Evolutionary conservation across 495 filamentous ascomycete species (phyloP).

Genomic region (Penicillium ucsense): DNA sequence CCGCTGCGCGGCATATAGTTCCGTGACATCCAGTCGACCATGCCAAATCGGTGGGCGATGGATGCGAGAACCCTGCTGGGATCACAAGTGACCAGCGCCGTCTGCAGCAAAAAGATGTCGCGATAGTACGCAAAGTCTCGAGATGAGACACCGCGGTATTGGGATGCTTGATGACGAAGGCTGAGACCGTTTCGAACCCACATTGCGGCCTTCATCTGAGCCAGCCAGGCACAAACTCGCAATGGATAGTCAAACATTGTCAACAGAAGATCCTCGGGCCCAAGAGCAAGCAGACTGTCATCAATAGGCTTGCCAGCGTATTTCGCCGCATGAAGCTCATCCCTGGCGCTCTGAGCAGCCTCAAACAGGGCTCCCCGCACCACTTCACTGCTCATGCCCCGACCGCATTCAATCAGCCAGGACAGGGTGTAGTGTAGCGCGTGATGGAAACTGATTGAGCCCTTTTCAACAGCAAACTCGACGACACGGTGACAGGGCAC

Average conservation of each 20-base stretch:
- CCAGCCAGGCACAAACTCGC: conserved; percentile 88
- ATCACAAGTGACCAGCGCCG: conserved; percentile 77
- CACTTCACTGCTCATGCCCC: conserved; percentile 56
- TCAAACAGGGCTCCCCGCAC: conserved; percentile 54
- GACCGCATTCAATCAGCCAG: conserved; percentile 88
- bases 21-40: conserved; percentile 83
- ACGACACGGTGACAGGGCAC: conserved; percentile 53
- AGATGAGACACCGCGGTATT: conserved; percentile 77
- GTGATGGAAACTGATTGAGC: conserved; percentile 96
- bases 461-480: conserved; percentile 75
- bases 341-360: conserved; percentile 37
- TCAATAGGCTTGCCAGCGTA: conserved; percentile 5
- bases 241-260: conserved; percentile 88
- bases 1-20: conserved; percentile 58
- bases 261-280: conserved; percentile 69
- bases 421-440: conserved; percentile 94
- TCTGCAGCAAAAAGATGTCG: conserved; percentile 91
- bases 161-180: conserved; percentile 85
- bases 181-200: conserved; percentile 98
- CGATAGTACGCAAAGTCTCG: conserved; percentile 88
- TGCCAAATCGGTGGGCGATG: conserved; percentile 82
- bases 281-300: conserved; percentile 17
- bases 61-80: conserved; percentile 78
- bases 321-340: conserved; percentile 13
- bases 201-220: conserved; percentile 96